Conservation (phyloP, 768 basidiomycete genomes). For the Amanita pallidorosea region DNA sequence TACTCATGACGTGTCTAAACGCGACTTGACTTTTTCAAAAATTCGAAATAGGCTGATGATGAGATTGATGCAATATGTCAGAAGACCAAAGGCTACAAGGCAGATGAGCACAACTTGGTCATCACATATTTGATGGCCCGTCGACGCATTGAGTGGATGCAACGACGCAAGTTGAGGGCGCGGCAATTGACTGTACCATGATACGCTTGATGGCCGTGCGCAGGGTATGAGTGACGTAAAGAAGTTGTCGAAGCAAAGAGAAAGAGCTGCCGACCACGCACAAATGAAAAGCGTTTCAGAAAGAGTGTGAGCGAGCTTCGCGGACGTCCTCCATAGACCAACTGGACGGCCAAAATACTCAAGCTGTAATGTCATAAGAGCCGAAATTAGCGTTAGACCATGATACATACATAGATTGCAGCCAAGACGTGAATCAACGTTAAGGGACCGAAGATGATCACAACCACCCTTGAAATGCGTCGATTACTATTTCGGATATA, state of each 20-base stretch:
- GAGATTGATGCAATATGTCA: conserved; percentile 78
- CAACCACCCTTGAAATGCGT: conserved; percentile 43
- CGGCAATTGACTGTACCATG: conserved; percentile 70
- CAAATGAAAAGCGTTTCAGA: conserved; percentile 87
- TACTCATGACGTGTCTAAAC: conserved; percentile 21
- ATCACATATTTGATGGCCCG: conserved; percentile 58
- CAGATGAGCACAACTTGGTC: conserved; percentile 69
- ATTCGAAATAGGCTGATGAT: conserved; percentile 79
- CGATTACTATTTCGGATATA: neutral
- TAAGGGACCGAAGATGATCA: conserved; percentile 78
- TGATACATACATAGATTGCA: conserved; percentile 65
- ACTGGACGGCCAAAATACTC: conserved; percentile 91
- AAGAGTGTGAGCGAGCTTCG: conserved; percentile 78
- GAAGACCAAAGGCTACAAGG: conserved; percentile 65
- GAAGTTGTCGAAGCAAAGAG: conserved; percentile 85
- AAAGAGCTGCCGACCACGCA: conserved; percentile 86
- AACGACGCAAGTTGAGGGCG: conserved; percentile 31
- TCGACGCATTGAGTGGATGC: conserved; percentile 29
- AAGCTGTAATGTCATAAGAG: conserved; percentile 34
- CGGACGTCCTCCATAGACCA: conserved; percentile 86
- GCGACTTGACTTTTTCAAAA: conserved; percentile 83
- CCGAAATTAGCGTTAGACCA: neutral
- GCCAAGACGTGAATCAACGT: conserved; percentile 79
- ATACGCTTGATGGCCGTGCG: conserved; percentile 40
- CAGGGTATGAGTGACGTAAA: conserved; percentile 83